These are phyloP conservation scores for Dendrocalamus latiflorus DNA, from an alignment of 202 grass and related monocot species.

Conservation along the genomic window DNA sequence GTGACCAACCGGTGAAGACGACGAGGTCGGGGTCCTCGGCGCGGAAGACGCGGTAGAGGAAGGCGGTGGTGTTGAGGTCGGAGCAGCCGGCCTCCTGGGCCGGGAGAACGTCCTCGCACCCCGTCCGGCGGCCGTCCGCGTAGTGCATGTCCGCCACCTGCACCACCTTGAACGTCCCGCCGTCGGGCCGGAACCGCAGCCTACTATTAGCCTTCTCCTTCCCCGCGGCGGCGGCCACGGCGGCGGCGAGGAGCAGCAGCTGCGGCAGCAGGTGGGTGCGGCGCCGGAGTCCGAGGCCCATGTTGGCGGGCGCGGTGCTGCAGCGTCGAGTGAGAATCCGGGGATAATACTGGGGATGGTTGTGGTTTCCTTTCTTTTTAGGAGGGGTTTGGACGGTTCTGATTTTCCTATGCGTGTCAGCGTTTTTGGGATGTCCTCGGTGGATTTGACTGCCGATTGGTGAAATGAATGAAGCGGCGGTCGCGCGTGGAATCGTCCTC, in stretches of 20 bases:
- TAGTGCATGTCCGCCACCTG: slow-evolving; percentile 99
- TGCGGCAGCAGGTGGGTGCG: not conserved
- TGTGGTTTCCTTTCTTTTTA: not conserved
- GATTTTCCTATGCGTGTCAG: not conserved
- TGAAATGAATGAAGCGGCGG: not conserved
- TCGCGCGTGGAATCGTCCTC: not conserved
- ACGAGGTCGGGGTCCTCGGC: slow-evolving; percentile 84
- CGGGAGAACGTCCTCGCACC: slow-evolving; percentile 67
- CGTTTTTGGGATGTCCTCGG: not conserved
- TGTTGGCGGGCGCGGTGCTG: not conserved
- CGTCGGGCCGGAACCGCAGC: slow-evolving; percentile 53
- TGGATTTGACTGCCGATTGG: not conserved
- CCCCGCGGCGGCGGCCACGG: not conserved
- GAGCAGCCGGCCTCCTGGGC: slow-evolving; percentile 56
- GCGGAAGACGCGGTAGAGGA: slow-evolving; percentile 69
- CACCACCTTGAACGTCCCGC: slow-evolving; percentile 83
- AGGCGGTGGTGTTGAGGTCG: slow-evolving; percentile 98
- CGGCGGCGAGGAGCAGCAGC: not conserved
- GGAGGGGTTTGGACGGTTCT: slow-evolving; percentile 2
- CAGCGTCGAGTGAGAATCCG: not conserved
- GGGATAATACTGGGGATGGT: not conserved
- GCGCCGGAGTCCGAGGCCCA: not conserved
- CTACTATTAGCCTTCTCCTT: not conserved
- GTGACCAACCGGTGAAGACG: slow-evolving; percentile 67
- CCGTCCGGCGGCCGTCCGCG: slow-evolving; percentile 54